Evolutionary conservation across 228 moss, liverwort and hornwort species (phyloP).

Genomic region (Sphagnum fallax): DNA sequence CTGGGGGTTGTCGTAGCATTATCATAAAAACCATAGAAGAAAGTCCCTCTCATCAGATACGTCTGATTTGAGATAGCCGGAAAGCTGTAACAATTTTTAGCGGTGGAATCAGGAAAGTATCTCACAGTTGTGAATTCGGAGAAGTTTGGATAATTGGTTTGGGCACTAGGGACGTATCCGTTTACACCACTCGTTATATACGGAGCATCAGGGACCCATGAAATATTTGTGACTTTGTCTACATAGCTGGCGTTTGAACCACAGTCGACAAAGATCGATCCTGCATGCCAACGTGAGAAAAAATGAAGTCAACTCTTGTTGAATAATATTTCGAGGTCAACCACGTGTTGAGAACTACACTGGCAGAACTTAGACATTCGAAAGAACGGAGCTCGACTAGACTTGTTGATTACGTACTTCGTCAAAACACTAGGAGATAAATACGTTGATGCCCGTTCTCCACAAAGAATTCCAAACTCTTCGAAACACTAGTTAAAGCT

Average conservation of each 20-base stretch:
- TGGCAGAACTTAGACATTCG: too few species aligned
- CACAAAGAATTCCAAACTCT: too few species aligned
- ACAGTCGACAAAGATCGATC: conserved; percentile 18
- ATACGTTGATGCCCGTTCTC: too few species aligned
- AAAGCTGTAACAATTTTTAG: conserved; percentile 12
- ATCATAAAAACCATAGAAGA: conserved; percentile 13
- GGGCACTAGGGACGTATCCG: neutral
- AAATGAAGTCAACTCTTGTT: neutral
- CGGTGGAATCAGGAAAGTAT: conserved; percentile 8
- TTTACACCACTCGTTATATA: conserved; percentile 11
- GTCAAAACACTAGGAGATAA: too few species aligned
- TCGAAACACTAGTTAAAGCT: too few species aligned
- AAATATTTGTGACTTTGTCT: conserved; percentile 10
- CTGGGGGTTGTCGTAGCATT: neutral
- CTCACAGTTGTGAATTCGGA: conserved; percentile 12
- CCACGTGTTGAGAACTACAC: too few species aligned
- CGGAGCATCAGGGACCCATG: conserved; percentile 8
- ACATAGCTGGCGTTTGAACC: conserved; percentile 2
- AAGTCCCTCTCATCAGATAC: conserved; percentile 9
- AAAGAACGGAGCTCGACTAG: too few species aligned
- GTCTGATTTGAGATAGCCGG: neutral
- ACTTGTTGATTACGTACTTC: too few species aligned
- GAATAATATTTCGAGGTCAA: too few species aligned
- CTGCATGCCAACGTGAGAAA: neutral
- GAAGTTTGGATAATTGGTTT: neutral